Conservation (phyloP, 164 flowering plant species). For the Euptelea pleiosperma region DNA sequence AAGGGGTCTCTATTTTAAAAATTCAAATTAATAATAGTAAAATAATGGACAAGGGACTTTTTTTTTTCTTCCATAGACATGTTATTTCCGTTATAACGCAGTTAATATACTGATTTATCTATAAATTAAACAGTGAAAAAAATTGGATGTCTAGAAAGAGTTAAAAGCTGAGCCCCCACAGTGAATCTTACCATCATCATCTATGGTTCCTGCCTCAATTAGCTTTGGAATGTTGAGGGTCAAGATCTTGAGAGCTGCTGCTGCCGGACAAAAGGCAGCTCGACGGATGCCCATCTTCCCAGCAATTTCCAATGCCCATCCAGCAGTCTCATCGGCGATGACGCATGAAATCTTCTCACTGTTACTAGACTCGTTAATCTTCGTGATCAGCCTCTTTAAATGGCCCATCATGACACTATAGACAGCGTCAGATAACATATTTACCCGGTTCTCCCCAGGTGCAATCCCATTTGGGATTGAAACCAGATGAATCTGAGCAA, state of each 20-base stretch:
- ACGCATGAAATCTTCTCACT: constrained; percentile 21
- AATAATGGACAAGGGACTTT: too few relatives aligned
- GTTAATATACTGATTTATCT: too few relatives aligned
- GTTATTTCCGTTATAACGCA: too few relatives aligned
- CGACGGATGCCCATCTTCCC: constrained; percentile 6
- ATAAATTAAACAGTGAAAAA: too few relatives aligned
- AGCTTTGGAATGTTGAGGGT: constrained; percentile 1
- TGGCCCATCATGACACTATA: constrained; percentile 17
- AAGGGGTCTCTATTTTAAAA: too few relatives aligned
- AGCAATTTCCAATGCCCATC: constrained; percentile 12
- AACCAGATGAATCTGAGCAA: constrained; percentile 13
- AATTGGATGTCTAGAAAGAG: too few relatives aligned
- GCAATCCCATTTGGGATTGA: constrained; percentile 39
- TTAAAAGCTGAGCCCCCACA: too few relatives aligned
- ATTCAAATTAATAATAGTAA: too few relatives aligned
- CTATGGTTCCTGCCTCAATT: constrained; percentile 12
- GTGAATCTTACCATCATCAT: constrained; percentile 8
- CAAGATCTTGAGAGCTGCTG: neutral
- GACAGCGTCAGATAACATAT: neutral
- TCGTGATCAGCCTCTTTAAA: constrained; percentile 27
- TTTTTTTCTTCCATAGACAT: too few relatives aligned
- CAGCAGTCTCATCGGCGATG: neutral
- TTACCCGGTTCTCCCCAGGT: constrained; percentile 21
- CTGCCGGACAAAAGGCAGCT: neutral
- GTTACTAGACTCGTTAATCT: constrained; percentile 11